A percentile compares a stretch with the other conserved stretches of the same genome.
Conservation (phyloP, 2,329 filamentous ascomycete genomes). For the Ascomycota sp. region DNA sequence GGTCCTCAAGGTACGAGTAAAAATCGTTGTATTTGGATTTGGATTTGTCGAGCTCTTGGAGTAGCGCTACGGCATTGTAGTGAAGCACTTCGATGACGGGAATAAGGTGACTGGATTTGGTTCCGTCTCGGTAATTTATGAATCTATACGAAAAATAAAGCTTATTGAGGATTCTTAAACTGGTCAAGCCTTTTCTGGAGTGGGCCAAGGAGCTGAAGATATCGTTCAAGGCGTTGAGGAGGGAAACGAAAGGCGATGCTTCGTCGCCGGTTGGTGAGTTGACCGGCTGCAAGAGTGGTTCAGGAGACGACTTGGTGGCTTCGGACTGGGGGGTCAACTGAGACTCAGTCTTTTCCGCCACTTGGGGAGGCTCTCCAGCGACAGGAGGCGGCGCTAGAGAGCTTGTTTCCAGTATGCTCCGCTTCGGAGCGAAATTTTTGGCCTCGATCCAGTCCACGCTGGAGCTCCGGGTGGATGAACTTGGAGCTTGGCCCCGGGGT, state of each 20-base stretch:
- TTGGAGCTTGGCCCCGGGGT: slow-evolving; percentile 2
- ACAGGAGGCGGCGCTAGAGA: no score
- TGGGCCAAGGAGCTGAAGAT: slow-evolving; percentile 3
- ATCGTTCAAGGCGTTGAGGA: slow-evolving; percentile 9
- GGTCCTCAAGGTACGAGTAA: slow-evolving; percentile 13
- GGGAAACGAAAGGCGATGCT: slow-evolving; percentile 8
- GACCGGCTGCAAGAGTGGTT: not conserved
- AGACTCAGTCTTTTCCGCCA: no score
- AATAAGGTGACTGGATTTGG: slow-evolving; percentile 17
- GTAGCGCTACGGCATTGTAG: slow-evolving; percentile 22
- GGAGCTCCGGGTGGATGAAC: slow-evolving; percentile 2
- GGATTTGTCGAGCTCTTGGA: slow-evolving; percentile 12
- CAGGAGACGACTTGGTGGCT: no score
- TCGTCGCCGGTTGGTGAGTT: slow-evolving; percentile 1
- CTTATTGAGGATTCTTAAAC: slow-evolving; percentile 7
- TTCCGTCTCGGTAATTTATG: slow-evolving; percentile 8
- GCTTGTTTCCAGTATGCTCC: not conserved
- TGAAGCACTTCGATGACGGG: slow-evolving; percentile 20
- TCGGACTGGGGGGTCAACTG: no score
- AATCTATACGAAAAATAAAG: slow-evolving; percentile 14
- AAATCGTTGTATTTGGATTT: slow-evolving; percentile 14
- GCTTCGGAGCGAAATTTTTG: not conserved
- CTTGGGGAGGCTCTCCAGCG: no score
- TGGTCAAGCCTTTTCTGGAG: slow-evolving; percentile 7
- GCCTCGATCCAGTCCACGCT: slow-evolving; percentile 3